These are phyloP conservation scores for Podaxis pistillaris DNA, from an alignment of 768 basidiomycete species.

Conservation along the genomic window DNA sequence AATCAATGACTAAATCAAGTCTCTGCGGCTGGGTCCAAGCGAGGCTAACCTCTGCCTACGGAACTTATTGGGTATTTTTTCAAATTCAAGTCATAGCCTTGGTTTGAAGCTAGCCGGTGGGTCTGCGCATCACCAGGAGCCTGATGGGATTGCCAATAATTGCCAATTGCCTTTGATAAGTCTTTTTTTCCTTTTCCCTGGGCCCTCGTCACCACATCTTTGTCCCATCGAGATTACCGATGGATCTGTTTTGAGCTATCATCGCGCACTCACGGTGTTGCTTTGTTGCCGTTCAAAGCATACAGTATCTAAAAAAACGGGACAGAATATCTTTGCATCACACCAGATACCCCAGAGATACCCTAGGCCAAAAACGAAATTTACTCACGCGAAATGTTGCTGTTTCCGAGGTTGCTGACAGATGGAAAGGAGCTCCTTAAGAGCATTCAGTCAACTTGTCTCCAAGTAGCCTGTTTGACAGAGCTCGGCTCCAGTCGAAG, in stretches of 20 bases:
- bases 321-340: background rate
- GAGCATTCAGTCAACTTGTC: too few relatives aligned
- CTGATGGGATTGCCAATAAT: too few relatives aligned
- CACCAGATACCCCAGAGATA: too few relatives aligned
- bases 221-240: background rate
- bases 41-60: too few relatives aligned
- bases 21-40: too few relatives aligned
- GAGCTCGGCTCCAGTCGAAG: background rate
- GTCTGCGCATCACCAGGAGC: too few relatives aligned
- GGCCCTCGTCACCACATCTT: background rate
- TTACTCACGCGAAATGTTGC: background rate
- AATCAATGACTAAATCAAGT: too few relatives aligned
- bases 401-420: background rate
- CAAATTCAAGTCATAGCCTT: too few relatives aligned
- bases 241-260: background rate
- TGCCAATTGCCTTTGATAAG: too few relatives aligned
- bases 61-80: too few relatives aligned
- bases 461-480: too few relatives aligned
- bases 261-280: background rate
- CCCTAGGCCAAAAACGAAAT: background rate
- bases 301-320: background rate
- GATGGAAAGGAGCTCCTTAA: background rate
- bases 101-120: too few relatives aligned
- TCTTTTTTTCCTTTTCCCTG: background rate
- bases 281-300: background rate